Percentiles rank a stretch among this genome's conserved stretches.
phyloP scores from a whole-genome alignment of 169 alveolate genomes.

The Plasmodium fragile region DNA sequence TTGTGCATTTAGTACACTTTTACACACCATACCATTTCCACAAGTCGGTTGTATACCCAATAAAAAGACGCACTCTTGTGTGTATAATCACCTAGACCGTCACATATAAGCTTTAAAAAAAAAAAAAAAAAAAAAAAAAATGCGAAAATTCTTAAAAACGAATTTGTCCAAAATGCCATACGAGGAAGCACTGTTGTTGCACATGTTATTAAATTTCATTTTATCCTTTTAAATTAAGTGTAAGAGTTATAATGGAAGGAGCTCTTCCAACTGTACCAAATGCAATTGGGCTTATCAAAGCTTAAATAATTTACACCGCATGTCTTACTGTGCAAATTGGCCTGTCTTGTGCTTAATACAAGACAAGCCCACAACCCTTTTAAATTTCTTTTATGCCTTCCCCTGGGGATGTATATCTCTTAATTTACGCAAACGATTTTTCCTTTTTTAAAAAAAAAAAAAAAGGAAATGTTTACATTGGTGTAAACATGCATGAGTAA shows the following conservation, averaged over 20 bases:
- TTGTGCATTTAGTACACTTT: neutral
- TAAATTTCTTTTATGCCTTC: neutral
- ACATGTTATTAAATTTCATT: neutral
- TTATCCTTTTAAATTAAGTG: neutral
- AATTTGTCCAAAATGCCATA: neutral
- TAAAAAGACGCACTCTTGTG: neutral
- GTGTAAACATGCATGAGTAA: neutral
- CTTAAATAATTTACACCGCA: neutral
- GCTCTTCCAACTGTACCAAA: neutral
- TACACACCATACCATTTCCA: neutral
- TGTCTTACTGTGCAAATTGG: neutral
- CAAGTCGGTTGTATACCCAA: neutral
- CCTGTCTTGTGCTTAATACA: neutral
- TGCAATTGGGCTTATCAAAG: neutral
- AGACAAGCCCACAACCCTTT: neutral
- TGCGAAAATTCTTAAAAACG: neutral
- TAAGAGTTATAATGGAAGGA: neutral
- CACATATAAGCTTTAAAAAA: neutral
- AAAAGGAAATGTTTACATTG: neutral
- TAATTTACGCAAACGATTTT: neutral
- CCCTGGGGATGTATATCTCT: neutral
- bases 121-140: neutral
- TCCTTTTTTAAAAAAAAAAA: neutral
- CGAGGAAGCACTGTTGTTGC: conserved; percentile 5
- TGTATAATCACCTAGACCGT: neutral